Base-by-base conservation (phyloP, 441 rosid genomes). In the Breynia disticha region DNA sequence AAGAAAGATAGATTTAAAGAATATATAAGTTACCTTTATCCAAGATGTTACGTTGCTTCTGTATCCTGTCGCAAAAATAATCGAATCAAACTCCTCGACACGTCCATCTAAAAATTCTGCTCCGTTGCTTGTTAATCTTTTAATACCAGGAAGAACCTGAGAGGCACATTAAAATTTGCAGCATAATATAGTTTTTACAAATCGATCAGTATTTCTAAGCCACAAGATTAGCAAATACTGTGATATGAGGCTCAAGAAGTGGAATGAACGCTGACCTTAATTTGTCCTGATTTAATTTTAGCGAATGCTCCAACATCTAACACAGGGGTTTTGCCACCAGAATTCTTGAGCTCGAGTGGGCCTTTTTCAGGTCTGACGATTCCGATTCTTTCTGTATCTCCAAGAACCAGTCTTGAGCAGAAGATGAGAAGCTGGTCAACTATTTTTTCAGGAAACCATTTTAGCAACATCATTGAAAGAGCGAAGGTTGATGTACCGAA, bases 51-150 rank as follows among this genome's bases (percentile, higher is more conserved):
- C 90, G 11, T 73, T 79, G 74, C 83, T 85, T 70, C 60, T 86
- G 59, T 76, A 89, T 3, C 97, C 97, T 1, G 97, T 89, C 10
- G 97, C 97, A 7, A 86, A 74, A 42, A 89, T 68, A n/a, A 83
- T 75, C 14, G 77, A 84, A 49, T 86, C 97, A 17, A 78, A 86
- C 15, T 63, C 70, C 62, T 76, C 79, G 0, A 45, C 69, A 46
- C 51, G 66, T 41, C 90, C 88, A 65, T 83, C 78, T 8, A 59
- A 68, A 69, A 89, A 89, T 67, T 80, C 86, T 38, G 59, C 93
- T 7, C 70, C 72, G 12, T 66, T 39, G 24, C 22, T 24, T 48
- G 57, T 62, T 50, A 88, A 51, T 28, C 73, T 68, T 61, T 67
- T 72, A 39, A 86, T 62, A 19, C 71, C 87, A 11, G 62, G 71